Evolutionary conservation across 352 stramenopile genomes (phyloP).

Genomic region (Pythium myriotylum): DNA sequence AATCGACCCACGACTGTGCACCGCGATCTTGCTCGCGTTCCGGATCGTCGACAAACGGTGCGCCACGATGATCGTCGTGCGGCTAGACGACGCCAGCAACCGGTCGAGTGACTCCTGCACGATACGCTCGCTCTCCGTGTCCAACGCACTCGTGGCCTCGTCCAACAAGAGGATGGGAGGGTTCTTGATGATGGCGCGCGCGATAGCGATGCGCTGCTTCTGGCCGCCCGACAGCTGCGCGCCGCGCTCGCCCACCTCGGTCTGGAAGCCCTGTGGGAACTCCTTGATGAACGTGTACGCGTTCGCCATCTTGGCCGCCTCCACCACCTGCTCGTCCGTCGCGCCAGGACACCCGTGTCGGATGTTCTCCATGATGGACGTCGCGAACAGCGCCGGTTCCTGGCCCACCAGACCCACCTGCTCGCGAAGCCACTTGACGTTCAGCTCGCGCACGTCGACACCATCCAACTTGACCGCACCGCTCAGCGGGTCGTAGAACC

Average conservation of each 20-base stretch:
- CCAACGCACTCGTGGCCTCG: too few species aligned
- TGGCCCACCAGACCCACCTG: too few species aligned
- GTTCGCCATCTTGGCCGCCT: conserved; percentile 42
- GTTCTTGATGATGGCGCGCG: too few species aligned
- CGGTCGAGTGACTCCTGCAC: conserved; percentile 53
- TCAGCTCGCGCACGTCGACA: conserved; percentile 53
- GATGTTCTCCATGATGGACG: too few species aligned
- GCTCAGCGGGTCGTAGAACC: conserved; percentile 88
- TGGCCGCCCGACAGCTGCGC: too few species aligned
- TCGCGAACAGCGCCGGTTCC: too few species aligned
- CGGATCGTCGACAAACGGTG: conserved; percentile 90
- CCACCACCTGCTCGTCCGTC: conserved; percentile 61
- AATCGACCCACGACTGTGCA: conserved; percentile 85
- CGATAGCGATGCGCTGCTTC: too few species aligned
- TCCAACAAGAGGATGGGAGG: too few species aligned
- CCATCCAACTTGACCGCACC: conserved; percentile 25
- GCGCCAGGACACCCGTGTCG: conserved; percentile 47
- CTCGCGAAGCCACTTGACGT: too few species aligned
- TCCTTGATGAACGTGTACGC: conserved; percentile 3
- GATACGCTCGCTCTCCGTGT: too few species aligned
- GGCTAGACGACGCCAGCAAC: conserved; percentile 24
- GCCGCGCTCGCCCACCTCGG: too few species aligned
- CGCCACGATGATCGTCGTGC: conserved; percentile 90
- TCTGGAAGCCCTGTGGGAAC: too few species aligned
- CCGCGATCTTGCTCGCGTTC: conserved; percentile 91